Evolutionary conservation across 192 early-diverging fungal genomes (phyloP), one percentile per base, ranked within the genome.

Genomic region (Polychytrium aggregatum): DNA sequence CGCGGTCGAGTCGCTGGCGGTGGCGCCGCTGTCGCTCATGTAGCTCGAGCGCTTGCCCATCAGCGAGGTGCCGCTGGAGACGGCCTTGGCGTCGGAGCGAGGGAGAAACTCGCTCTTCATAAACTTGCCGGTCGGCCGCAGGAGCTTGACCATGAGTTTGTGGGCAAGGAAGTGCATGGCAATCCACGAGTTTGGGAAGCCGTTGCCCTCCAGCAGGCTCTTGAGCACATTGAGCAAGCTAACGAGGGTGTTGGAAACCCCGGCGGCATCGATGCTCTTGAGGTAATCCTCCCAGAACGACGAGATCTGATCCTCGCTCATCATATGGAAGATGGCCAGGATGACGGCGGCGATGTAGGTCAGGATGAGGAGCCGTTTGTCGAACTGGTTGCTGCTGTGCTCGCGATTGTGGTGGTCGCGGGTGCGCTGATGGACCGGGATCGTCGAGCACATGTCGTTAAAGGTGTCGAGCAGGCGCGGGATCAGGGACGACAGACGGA

Each of bases 121-220:
- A 28, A 28, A 33, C 41, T 52, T 24, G 11, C 68, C 48, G 4
- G 63, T 46, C 20, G 50, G 28, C 13, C 70, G 37, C 22, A 64
- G 38, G 31, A 62, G 61, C 14, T 64, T 31, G 11, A 53, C 46
- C 3, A 60, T 46, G n/a, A n/a, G n/a, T 20, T 54, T 56, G 46
- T 59, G 61, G 17, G 57, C 56, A 20, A 64, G 41, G 44, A 70
- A 46, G 39, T 73, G 57, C 34, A 55, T 53, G 24, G 29, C 42
- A 22, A 55, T 58, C 71, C 71, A 73, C 20, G 40, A 48, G 8
- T 46, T 18, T 3, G 67, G 57, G 42, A 63, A 67, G 11, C 47
- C 54, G 13, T 67, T 64, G 10, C 58, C 64, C 22, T 35, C 18
- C 33, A 67, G 55, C 24, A 67, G 43, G 55, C 48, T 41, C 18